A percentile compares a stretch with the other conserved stretches of the same genome.
These are phyloP conservation scores for Cronartium quercuum DNA, from an alignment of 1,284 basidiomycete genomes.

Conservation along the genomic window DNA sequence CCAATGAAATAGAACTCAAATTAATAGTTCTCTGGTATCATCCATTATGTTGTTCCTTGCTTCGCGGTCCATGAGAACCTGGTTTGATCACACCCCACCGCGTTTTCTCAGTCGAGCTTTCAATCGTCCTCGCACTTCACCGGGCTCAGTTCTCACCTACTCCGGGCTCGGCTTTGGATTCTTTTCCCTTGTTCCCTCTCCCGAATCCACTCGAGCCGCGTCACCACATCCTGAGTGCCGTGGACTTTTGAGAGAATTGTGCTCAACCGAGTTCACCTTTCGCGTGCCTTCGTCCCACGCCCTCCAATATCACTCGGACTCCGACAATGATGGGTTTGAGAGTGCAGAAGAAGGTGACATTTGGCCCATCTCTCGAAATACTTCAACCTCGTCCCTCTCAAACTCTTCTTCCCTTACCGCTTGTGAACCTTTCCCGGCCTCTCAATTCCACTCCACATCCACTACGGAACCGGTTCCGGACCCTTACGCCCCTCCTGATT, in stretches of 20 bases:
- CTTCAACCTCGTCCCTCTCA: not conserved
- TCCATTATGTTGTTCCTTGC: too few species aligned
- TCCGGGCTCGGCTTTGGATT: not conserved
- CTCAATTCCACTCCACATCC: not conserved
- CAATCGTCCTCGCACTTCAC: too few species aligned
- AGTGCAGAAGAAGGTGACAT: not conserved
- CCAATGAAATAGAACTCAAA: too few species aligned
- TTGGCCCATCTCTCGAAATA: not conserved
- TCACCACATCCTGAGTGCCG: not conserved
- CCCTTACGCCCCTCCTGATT: not conserved
- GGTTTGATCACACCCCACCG: too few species aligned
- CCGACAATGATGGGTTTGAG: not conserved
- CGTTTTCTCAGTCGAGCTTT: too few species aligned
- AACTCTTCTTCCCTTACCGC: not conserved
- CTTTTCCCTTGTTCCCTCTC: not conserved
- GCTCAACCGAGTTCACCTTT: not conserved
- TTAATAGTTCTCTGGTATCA: too few species aligned
- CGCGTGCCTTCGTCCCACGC: not conserved
- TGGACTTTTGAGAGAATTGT: not conserved
- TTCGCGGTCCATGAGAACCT: too few species aligned
- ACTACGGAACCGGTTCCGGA: not conserved
- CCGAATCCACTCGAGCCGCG: not conserved
- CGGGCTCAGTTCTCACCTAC: not conserved
- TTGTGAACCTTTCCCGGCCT: not conserved
- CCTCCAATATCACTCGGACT: not conserved